Evolutionary conservation across 2,329 filamentous ascomycete genomes (phyloP).

Genomic region (Phialophora tarda): DNA sequence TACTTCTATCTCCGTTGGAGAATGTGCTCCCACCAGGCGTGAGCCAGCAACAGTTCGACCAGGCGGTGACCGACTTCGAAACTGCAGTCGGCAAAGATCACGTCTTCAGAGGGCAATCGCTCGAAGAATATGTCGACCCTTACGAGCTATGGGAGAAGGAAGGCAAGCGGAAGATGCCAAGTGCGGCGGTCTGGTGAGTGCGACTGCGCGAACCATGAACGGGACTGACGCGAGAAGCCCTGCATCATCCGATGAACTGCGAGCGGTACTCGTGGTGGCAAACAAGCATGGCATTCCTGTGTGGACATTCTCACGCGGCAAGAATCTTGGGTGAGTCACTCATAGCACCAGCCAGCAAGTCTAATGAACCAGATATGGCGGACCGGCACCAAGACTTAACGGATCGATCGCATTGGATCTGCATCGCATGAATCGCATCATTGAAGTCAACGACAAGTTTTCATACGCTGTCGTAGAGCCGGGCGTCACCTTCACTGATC

Average conservation of each 20-base stretch:
- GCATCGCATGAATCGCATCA: conserved; percentile 44
- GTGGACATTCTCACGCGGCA: conserved; percentile 38
- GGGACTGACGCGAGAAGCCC: conserved; percentile 15
- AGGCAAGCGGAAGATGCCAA: conserved; percentile 31
- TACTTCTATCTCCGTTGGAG: conserved; percentile 23
- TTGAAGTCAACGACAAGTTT: conserved; percentile 45
- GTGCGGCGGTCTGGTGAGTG: conserved; percentile 31
- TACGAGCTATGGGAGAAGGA: conserved; percentile 34
- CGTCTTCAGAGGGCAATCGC: conserved; percentile 13
- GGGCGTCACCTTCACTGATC: conserved; percentile 55
- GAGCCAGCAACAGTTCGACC: conserved; percentile 24
- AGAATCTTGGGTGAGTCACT: conserved; percentile 35
- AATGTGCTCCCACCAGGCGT: conserved; percentile 30
- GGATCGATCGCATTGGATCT: conserved; percentile 56
- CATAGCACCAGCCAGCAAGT: not conserved
- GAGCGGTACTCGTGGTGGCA: conserved; percentile 29
- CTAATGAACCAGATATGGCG: conserved; percentile 52
- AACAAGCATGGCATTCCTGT: conserved; percentile 35
- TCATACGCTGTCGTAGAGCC: conserved; percentile 47
- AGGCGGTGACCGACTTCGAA: conserved; percentile 21
- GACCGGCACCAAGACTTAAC: conserved; percentile 53
- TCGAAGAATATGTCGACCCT: conserved; percentile 35
- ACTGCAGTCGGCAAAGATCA: conserved; percentile 25
- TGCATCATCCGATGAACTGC: conserved; percentile 28
- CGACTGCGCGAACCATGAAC: not conserved